These are phyloP conservation scores for Aspergillus conjunctus DNA, from an alignment of 495 filamentous ascomycete species.

Conservation along the genomic window DNA sequence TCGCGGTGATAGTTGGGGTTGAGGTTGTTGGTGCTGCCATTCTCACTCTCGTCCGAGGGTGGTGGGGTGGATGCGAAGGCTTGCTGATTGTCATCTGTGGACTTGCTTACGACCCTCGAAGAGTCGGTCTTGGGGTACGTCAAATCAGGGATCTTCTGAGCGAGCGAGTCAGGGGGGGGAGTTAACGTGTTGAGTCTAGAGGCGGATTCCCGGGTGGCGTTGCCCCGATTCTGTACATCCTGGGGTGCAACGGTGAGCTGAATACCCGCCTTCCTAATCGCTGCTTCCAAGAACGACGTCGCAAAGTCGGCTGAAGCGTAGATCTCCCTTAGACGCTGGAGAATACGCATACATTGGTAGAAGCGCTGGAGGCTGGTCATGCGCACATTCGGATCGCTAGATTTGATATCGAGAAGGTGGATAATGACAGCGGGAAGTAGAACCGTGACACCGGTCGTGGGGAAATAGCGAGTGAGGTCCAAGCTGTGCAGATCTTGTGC, in stretches of 20 bases:
- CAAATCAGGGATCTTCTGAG: constrained; percentile 47
- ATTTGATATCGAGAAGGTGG: constrained; percentile 86
- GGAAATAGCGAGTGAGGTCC: constrained; percentile 73
- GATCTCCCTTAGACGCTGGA: constrained; percentile 76
- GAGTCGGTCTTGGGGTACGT: constrained; percentile 41
- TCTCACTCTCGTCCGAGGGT: constrained; percentile 48
- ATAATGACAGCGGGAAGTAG: constrained; percentile 89
- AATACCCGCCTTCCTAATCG: constrained; percentile 78
- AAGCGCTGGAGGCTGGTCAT: constrained; percentile 73
- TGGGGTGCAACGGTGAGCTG: constrained; percentile 47
- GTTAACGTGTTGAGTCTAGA: constrained; percentile 41
- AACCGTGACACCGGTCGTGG: constrained; percentile 86
- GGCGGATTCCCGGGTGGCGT: constrained; percentile 27
- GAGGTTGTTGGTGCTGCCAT: constrained; percentile 48
- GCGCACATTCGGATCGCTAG: constrained; percentile 65
- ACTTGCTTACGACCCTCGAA: constrained; percentile 19
- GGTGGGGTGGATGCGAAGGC: constrained; percentile 47
- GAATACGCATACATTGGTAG: constrained; percentile 81
- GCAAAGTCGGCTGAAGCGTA: constrained; percentile 88
- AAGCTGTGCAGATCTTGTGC: constrained; percentile 69
- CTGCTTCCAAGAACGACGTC: constrained; percentile 80
- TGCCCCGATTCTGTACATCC: constrained; percentile 37
- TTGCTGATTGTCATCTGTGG: constrained; percentile 24
- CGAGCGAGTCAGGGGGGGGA: constrained; percentile 48
- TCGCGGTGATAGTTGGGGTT: constrained; percentile 39